Conservation (phyloP, 805 yeast genomes). For the Candida quercuum region DNA sequence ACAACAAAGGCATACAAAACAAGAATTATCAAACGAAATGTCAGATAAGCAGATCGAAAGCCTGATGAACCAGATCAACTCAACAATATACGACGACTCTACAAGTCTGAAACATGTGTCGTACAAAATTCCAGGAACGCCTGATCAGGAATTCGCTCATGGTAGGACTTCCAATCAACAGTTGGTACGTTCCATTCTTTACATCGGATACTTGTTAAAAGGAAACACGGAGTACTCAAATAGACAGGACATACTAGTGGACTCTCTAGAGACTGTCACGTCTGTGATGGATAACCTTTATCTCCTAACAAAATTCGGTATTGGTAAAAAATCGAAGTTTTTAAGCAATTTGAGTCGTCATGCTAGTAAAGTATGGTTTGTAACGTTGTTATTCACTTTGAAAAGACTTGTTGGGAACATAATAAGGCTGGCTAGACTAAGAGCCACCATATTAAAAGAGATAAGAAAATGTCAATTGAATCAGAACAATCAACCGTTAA, state of each 20-base stretch:
- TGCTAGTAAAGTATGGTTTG: conserved; percentile 16
- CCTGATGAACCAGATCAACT: neutral
- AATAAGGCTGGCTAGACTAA: conserved; percentile 3
- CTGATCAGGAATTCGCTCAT: too few species aligned
- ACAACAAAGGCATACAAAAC: neutral
- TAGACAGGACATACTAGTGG: conserved; percentile 7
- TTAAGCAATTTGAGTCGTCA: conserved; percentile 3
- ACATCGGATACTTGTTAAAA: conserved; percentile 10
- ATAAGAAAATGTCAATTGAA: conserved; percentile 5
- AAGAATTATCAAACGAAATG: neutral
- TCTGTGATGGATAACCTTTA: conserved; percentile 16
- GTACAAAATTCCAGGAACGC: too few species aligned
- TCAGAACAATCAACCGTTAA: conserved; percentile 1
- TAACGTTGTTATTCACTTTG: conserved; percentile 12
- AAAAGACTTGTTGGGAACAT: conserved; percentile 7
- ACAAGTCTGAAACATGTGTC: too few species aligned
- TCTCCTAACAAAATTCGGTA: conserved; percentile 11
- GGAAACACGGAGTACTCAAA: conserved; percentile 2
- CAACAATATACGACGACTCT: neutral
- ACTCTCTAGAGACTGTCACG: conserved; percentile 11
- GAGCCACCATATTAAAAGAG: conserved; percentile 4
- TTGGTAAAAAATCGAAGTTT: conserved; percentile 9
- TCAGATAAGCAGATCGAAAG: neutral
- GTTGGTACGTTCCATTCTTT: conserved; percentile 10
- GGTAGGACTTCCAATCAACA: conserved; percentile 7